These are phyloP conservation scores for Rhodotorula sp. DNA, from an alignment of 1,284 basidiomycete genomes.

Conservation along the genomic window DNA sequence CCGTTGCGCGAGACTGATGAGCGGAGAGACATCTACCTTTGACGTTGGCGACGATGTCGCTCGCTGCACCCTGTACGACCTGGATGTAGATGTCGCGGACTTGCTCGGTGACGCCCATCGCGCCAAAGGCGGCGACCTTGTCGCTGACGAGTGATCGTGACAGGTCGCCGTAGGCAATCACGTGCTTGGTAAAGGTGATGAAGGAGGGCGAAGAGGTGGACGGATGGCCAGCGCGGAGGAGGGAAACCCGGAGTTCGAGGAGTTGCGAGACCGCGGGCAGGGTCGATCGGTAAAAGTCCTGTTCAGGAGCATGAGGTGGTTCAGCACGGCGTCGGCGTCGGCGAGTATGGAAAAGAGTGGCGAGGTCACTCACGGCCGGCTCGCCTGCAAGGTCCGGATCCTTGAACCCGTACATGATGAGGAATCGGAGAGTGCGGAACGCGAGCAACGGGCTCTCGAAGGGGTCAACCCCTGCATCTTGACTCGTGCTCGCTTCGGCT, in stretches of 20 bases:
- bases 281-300: constrained; percentile 35
- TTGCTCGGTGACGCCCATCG: constrained; percentile 26
- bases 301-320: too few species aligned
- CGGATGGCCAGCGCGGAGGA: constrained; percentile 14
- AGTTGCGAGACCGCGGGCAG: constrained; percentile 28
- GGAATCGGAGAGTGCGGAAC: constrained; percentile 38
- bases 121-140: constrained; percentile 22
- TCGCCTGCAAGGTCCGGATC: constrained; percentile 18
- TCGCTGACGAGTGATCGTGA: constrained; percentile 33
- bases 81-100: constrained; percentile 29
- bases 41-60: constrained; percentile 16
- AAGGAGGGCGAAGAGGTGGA: constrained; percentile 3
- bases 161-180: constrained; percentile 37
- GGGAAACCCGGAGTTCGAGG: constrained; percentile 23
- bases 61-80: constrained; percentile 28
- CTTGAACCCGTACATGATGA: constrained; percentile 40
- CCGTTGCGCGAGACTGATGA: background rate
- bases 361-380: constrained; percentile 16
- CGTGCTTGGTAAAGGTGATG: constrained; percentile 37
- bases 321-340: background rate
- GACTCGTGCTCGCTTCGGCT: background rate
- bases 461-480: background rate
- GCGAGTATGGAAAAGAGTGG: too few species aligned
- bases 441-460: constrained; percentile 34
- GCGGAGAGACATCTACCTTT: background rate